phyloP scores from a whole-genome alignment of 2,329 filamentous ascomycete genomes.

The Botrytis hyacinthi region DNA sequence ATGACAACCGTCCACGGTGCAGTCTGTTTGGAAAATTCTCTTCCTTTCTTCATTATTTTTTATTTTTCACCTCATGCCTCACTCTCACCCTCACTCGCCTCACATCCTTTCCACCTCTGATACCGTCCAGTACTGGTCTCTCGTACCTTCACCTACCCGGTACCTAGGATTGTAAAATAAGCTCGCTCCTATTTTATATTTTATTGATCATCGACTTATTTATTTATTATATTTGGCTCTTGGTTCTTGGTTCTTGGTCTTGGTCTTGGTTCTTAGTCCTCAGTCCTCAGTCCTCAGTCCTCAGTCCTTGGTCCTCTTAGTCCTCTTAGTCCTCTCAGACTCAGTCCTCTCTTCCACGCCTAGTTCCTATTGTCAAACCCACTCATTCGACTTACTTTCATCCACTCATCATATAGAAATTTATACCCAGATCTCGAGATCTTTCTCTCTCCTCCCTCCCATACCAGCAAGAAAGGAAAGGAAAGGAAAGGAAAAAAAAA shows the following conservation, averaged over 20 bases:
- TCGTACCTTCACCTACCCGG: not conserved
- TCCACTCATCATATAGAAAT: not conserved
- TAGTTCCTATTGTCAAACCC: not conserved
- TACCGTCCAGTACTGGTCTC: not conserved
- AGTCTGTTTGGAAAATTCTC: not conserved
- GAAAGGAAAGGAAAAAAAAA: not conserved
- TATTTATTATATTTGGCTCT: too few relatives aligned
- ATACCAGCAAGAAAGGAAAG: not conserved
- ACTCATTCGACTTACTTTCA: not conserved
- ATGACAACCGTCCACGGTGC: not conserved
- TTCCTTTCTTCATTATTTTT: not conserved
- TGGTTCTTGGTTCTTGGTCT: too few relatives aligned
- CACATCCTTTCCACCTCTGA: not conserved
- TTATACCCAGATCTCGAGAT: not conserved
- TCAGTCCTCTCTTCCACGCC: not conserved
- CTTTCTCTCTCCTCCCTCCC: not conserved
- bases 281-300: too few relatives aligned
- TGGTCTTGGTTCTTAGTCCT: too few relatives aligned
- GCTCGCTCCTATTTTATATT: not conserved
- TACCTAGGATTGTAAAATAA: not conserved
- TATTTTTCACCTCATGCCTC: not conserved
- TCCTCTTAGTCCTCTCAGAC: too few relatives aligned
- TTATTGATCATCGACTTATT: not conserved
- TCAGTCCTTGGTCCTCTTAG: too few relatives aligned
- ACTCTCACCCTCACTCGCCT: not conserved